Conservation (phyloP, 805 yeast species). For the Wickerhamomyces tratensis region DNA sequence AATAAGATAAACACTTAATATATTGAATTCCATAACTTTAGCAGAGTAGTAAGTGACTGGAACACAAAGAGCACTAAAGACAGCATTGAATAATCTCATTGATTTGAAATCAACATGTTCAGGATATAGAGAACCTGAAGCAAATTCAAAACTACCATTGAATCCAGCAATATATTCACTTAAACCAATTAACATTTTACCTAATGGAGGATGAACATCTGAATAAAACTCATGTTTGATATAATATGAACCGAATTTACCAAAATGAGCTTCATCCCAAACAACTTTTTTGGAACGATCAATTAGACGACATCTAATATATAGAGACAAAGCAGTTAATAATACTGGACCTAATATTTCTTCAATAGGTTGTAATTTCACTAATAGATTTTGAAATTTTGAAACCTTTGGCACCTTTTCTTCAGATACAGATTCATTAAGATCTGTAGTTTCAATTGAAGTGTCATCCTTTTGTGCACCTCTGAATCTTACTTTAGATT, state of each 20-base stretch:
- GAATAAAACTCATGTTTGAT: constrained; percentile 72
- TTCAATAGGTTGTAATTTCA: constrained; percentile 3
- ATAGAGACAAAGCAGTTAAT: constrained; percentile 36
- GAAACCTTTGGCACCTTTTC: neutral
- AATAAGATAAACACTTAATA: constrained; percentile 48
- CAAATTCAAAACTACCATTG: constrained; percentile 67
- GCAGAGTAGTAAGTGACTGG: constrained; percentile 68
- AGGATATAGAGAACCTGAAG: constrained; percentile 57
- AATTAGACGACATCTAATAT: constrained; percentile 51
- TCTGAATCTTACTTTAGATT: neutral
- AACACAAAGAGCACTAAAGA: constrained; percentile 55
- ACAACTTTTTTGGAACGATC: constrained; percentile 50
- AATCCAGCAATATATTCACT: constrained; percentile 80
- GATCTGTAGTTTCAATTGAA: no score
- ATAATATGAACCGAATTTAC: constrained; percentile 77
- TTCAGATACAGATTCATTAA: neutral
- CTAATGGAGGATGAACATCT: constrained; percentile 85
- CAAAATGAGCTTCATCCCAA: constrained; percentile 91
- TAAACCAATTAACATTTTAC: constrained; percentile 70
- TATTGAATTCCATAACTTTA: constrained; percentile 42
- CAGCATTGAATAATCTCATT: constrained; percentile 67
- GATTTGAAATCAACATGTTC: constrained; percentile 46
- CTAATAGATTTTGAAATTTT: no score
- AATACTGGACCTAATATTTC: constrained; percentile 29
- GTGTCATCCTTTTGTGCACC: neutral